Base-by-base conservation (phyloP, 306 rosid genomes). In the Carpinus fangiana region DNA sequence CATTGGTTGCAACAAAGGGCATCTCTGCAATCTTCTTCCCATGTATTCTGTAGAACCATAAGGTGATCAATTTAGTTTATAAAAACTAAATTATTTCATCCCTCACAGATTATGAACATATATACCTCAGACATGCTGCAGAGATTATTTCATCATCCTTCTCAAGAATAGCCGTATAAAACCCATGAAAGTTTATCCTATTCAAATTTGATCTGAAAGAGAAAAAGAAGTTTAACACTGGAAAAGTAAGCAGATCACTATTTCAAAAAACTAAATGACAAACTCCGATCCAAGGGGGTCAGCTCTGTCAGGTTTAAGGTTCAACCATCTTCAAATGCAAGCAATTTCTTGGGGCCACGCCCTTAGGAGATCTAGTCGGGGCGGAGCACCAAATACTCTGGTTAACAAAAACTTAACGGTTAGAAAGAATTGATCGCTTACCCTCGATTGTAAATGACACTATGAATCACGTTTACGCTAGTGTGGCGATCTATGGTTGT, bases 41-140 rank as follows among this genome's bases (percentile, higher is more conserved):
- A 68, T 80, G 86, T 41, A 84, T 31, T 57, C 88, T 88, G 46
- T 55, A 50, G 13, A 78, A 18, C n/a, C 53, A 38, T 14, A 16
- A 6, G 5, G 43, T 48, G 55, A 69, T 23, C 20, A 31, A 13
- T 55, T 47, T 53, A 69, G 72, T 41, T 17, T 36, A 52, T 11
- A 53, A 23, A 16, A 26, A 31, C 2, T 31, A 31, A 31, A 31
- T 31, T 31, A 31, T 31, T 31, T 31, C 34, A 50, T 71, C 45
- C 51, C 1, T 17, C 31, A 31, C 8, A 12, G 0, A n/a, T 8
- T 3, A 28, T 4, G 23, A 26, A 70, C 4, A n/a, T 41, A 41
- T 41, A 41, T 79, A 84, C 90, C 89, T 86, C 9, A 89, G 4
- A 75, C 62, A 46, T 73, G 93, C 84, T n/a, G 81, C 84, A 12